Evolutionary conservation across 1,284 basidiomycete genomes (phyloP).

Genomic region (Papiliotrema fonsecae): DNA sequence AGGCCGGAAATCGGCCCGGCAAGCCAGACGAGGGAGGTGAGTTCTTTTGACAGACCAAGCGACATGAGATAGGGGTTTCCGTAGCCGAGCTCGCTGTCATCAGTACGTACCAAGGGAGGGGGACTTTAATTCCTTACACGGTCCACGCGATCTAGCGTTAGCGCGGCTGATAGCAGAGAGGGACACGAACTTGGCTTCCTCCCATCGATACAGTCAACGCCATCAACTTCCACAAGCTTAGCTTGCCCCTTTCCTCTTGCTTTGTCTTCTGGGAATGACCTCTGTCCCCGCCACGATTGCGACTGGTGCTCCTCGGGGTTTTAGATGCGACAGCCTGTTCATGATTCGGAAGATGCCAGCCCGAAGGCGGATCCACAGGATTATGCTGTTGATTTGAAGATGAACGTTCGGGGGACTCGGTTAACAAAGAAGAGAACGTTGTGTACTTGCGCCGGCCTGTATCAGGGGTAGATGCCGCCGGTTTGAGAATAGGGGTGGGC

Average conservation of each 20-base stretch:
- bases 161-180: background rate
- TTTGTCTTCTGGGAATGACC: slow-evolving; percentile 6
- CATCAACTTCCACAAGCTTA: slow-evolving; percentile 47
- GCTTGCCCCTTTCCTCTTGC: slow-evolving; percentile 23
- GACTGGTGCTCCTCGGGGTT: slow-evolving; percentile 6
- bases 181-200: slow-evolving; percentile 70
- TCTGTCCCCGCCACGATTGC: slow-evolving; percentile 10
- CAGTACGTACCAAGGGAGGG: background rate
- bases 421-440: too few relatives aligned
- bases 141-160: slow-evolving; percentile 39
- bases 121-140: slow-evolving; percentile 26
- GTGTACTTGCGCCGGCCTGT: slow-evolving; percentile 26
- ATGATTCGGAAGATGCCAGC: slow-evolving; percentile 3
- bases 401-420: too few relatives aligned
- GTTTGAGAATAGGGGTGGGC: too few relatives aligned
- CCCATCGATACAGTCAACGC: slow-evolving; percentile 54
- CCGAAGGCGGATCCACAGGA: background rate
- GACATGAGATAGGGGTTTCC: slow-evolving; percentile 88
- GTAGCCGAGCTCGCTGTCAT: slow-evolving; percentile 59
- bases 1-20: slow-evolving; percentile 83
- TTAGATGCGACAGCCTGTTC: slow-evolving; percentile 3
- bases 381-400: slow-evolving; percentile 15
- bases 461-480: too few relatives aligned
- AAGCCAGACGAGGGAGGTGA: slow-evolving; percentile 93
- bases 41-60: slow-evolving; percentile 82